These are phyloP conservation scores for Leucocoprinus gongylophorus DNA, from an alignment of 1,284 basidiomycete species.

Conservation along the genomic window DNA sequence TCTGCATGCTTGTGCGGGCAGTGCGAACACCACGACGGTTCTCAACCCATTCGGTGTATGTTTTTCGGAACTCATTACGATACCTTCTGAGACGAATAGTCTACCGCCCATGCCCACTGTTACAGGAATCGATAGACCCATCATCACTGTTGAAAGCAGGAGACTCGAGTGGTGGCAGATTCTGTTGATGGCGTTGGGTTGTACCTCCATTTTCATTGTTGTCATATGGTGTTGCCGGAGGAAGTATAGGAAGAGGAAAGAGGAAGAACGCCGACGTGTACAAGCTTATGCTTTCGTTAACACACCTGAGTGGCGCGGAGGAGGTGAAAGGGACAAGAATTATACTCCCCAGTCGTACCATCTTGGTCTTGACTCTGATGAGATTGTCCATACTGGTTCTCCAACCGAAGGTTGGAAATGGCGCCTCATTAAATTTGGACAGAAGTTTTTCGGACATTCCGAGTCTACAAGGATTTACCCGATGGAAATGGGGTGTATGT, in stretches of 20 bases:
- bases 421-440: conserved; percentile 49
- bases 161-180: conserved; percentile 73
- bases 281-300: conserved; percentile 34
- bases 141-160: conserved; percentile 38
- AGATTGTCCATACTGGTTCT: background rate
- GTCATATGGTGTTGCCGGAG: conserved; percentile 63
- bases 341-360: background rate
- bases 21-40: conserved; percentile 34
- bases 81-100: conserved; percentile 38
- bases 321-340: background rate
- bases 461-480: conserved; percentile 25
- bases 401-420: conserved; percentile 33
- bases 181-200: conserved; percentile 71
- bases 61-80: conserved; percentile 58
- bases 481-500: background rate
- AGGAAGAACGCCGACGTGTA: conserved; percentile 53
- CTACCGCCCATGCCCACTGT: conserved; percentile 46
- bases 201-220: conserved; percentile 65
- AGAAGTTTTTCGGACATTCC: conserved; percentile 49
- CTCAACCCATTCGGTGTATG: conserved; percentile 68
- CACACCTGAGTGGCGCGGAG: conserved; percentile 15
- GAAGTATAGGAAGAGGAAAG: conserved; percentile 55
- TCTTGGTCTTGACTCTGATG: background rate
- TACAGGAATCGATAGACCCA: conserved; percentile 45
- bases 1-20: conserved; percentile 47